A percentile compares a stretch with the other conserved stretches of the same genome.
phyloP scores from a whole-genome alignment of 73 alveolate genomes.

The Blepharisma japonicum region DNA sequence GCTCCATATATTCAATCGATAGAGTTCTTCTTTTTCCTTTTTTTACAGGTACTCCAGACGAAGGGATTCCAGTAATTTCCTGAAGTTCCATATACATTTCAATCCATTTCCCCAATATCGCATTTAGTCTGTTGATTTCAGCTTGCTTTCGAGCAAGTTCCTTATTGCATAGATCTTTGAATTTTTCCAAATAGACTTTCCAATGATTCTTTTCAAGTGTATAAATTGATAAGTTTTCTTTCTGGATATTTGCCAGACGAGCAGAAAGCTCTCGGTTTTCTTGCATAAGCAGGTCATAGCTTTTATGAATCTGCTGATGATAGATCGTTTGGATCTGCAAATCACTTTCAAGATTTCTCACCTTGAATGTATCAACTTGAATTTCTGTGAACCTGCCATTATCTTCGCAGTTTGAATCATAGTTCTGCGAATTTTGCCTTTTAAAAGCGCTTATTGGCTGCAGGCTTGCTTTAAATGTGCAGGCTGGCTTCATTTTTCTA shows the following conservation, averaged over 20 bases:
- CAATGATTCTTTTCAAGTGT: constrained; percentile 29
- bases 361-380: background rate
- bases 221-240: background rate
- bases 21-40: background rate
- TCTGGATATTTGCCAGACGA: background rate
- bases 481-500: too few species aligned
- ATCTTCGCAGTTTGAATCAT: too few species aligned
- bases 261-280: background rate
- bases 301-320: background rate
- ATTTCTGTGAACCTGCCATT: too few species aligned
- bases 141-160: constrained; percentile 41
- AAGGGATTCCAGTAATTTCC: constrained; percentile 26
- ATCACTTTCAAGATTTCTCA: background rate
- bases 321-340: background rate
- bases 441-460: too few species aligned
- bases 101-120: constrained; percentile 42
- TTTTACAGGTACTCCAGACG: background rate
- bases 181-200: constrained; percentile 39
- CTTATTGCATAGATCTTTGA: constrained; percentile 32
- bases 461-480: too few species aligned
- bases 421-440: too few species aligned
- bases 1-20: background rate
- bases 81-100: constrained; percentile 39
- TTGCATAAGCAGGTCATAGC: background rate
- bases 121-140: constrained; percentile 42